Conservation (phyloP, 2,329 filamentous ascomycete species). For the Tolypocladium guangdongense region DNA sequence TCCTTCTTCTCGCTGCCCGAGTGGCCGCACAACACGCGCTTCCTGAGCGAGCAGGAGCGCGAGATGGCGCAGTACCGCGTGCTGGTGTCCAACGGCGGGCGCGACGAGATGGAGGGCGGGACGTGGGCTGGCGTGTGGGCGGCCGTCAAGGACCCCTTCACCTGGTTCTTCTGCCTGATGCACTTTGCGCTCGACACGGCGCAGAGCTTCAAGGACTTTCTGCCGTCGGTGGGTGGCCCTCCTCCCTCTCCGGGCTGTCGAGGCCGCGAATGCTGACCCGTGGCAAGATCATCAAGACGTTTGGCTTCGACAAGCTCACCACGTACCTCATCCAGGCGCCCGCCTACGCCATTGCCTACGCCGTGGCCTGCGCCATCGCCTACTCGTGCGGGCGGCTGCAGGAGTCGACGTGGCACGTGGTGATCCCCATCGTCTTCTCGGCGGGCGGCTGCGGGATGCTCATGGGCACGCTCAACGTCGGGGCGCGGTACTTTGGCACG, state of each 20-base stretch:
- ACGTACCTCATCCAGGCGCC: constrained; percentile 29
- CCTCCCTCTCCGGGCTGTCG: no score
- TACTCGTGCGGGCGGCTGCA: constrained; percentile 23
- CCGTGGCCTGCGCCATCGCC: constrained; percentile 21
- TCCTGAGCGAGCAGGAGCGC: constrained; percentile 22
- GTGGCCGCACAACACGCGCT: constrained; percentile 20
- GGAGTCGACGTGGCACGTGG: constrained; percentile 27
- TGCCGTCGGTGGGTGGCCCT: constrained; percentile 26
- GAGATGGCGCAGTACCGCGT: constrained; percentile 24
- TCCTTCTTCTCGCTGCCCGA: constrained; percentile 24
- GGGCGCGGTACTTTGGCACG: constrained; percentile 29
- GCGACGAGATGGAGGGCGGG: constrained; percentile 21
- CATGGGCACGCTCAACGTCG: constrained; percentile 26
- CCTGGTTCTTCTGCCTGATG: constrained; percentile 27
- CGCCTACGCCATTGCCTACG: constrained; percentile 28
- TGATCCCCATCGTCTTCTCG: constrained; percentile 23
- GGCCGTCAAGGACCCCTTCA: constrained; percentile 23
- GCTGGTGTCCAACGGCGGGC: constrained; percentile 23
- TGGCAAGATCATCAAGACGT: constrained; percentile 14
- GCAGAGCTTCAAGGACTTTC: constrained; percentile 27
- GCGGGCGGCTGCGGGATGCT: constrained; percentile 27
- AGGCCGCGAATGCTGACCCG: no score
- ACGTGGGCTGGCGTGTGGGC: constrained; percentile 23
- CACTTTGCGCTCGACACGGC: constrained; percentile 33
- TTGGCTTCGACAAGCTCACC: constrained; percentile 13